These are phyloP conservation scores for Drosera capensis DNA, from an alignment of 148 eudicot species.

Conservation along the genomic window DNA sequence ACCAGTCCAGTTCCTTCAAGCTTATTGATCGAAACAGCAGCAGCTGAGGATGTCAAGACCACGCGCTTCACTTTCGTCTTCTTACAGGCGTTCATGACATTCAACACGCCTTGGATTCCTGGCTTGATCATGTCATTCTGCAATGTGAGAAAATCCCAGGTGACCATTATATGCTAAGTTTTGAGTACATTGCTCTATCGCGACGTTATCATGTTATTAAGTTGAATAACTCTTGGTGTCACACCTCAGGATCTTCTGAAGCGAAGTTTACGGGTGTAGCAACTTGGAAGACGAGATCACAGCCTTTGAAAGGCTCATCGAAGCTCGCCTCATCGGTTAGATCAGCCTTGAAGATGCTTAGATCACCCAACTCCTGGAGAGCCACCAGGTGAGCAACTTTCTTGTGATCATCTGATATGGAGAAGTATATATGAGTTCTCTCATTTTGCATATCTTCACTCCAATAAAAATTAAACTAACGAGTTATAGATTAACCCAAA, in stretches of 20 bases:
- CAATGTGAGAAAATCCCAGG: not conserved
- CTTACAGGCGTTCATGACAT: constrained; percentile 33
- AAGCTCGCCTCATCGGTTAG: constrained; percentile 45
- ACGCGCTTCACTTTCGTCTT: constrained; percentile 49
- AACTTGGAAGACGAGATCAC: constrained; percentile 43
- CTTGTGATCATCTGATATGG: constrained; percentile 38
- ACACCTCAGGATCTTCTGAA: constrained; percentile 61
- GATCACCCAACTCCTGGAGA: constrained; percentile 24
- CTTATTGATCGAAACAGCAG: constrained; percentile 3
- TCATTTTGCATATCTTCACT: too few relatives aligned
- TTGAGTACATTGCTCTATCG: too few relatives aligned
- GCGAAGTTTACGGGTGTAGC: constrained; percentile 65
- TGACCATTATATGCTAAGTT: too few relatives aligned
- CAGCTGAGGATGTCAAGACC: constrained; percentile 1
- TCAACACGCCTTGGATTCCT: constrained; percentile 39
- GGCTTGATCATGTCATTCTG: constrained; percentile 71
- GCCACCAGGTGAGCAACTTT: constrained; percentile 35
- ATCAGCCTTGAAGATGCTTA: constrained; percentile 39
- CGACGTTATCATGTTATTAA: too few relatives aligned
- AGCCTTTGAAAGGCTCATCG: constrained; percentile 39
- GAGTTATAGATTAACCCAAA: too few relatives aligned
- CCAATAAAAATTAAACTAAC: too few relatives aligned
- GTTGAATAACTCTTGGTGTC: too few relatives aligned
- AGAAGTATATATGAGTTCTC: too few relatives aligned
- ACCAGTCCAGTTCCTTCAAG: not conserved